Conservation (phyloP, 2,329 filamentous ascomycete genomes). For the Mollisiaceae sp. region DNA sequence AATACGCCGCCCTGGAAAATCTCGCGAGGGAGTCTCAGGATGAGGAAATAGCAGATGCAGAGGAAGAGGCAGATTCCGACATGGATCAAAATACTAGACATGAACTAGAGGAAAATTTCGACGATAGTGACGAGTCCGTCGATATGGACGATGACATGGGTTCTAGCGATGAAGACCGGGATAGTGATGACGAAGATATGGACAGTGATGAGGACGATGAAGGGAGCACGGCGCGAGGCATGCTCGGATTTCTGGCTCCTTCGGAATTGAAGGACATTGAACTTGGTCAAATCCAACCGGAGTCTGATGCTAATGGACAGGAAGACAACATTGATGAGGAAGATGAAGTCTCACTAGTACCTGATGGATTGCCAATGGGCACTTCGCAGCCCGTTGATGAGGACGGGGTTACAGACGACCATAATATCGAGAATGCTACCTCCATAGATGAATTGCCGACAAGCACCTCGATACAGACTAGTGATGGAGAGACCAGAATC, state of each 20-base stretch:
- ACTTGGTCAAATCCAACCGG: constrained; percentile 26
- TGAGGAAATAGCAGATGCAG: constrained; percentile 35
- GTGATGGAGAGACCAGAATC: neutral
- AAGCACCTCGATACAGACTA: neutral
- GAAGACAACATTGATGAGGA: constrained; percentile 27
- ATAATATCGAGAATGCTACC: neutral
- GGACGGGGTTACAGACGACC: neutral
- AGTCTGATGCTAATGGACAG: constrained; percentile 11
- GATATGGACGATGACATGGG: constrained; percentile 72
- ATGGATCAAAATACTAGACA: constrained; percentile 23
- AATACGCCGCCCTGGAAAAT: constrained; percentile 69
- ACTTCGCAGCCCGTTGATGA: neutral
- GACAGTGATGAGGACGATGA: constrained; percentile 47
- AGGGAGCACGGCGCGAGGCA: constrained; percentile 12
- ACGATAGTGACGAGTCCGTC: constrained; percentile 67
- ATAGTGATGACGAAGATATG: constrained; percentile 50
- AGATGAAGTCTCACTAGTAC: constrained; percentile 42
- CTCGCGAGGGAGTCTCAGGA: constrained; percentile 40
- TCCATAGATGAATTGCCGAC: neutral
- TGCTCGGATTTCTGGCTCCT: constrained; percentile 42
- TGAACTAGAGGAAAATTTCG: constrained; percentile 34
- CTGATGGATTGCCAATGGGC: constrained; percentile 22
- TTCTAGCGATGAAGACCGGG: constrained; percentile 57
- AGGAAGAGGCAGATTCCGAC: constrained; percentile 38
- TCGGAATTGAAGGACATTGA: constrained; percentile 44